Evolutionary conservation across 2,329 filamentous ascomycete species (phyloP), one percentile per base, ranked within the genome.

Genomic region (Sporothrix sp.): DNA sequence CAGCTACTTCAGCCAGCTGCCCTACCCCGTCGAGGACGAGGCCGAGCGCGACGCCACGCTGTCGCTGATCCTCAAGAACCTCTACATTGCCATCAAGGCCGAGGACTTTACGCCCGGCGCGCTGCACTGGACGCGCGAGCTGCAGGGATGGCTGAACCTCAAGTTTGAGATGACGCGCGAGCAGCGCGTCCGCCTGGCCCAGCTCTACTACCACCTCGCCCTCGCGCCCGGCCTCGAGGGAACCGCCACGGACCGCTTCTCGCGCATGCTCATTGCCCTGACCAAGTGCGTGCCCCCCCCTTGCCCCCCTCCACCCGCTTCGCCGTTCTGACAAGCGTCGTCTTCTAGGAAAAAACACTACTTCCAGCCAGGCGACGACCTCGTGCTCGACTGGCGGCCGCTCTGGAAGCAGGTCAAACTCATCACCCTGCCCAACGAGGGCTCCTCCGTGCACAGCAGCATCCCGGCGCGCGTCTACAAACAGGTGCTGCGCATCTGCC

Each of bases 111-210:
- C 85, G 21, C 87, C 91, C 0, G 93, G 93, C 30, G 93, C 91
- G 25, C 75, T 95, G 54, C 91, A 98, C 68, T 98, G 93, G 93
- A 96, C 93, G 14, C 82, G 91, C 58, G 93, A 98, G 76, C 82
- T 98, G 43, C 82, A 90, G 63, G 87, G 85, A 67, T 98, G 94
- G 93, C 75, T 98, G 58, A 86, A 85, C 49, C 81, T 98, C 67
- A 98, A 98, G 74, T 98, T 98, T 64, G 91, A 98, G 69, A 88
- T 95, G 64, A 87, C 88, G 43, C 81, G 87, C 60, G 83, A 85
- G 63, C 82, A 90, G 58, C 79, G 94, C 52, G 82, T 89, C 44
- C 87, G 81, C 66, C 78, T 98, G 27, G 86, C 93, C 27, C 86
- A 84, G 69, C 75, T 98, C 33, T 98, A 96, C 70, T 98, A 95